Base-by-base conservation (phyloP, 2,329 filamentous ascomycete species). In the Cladosporium halotolerans region DNA sequence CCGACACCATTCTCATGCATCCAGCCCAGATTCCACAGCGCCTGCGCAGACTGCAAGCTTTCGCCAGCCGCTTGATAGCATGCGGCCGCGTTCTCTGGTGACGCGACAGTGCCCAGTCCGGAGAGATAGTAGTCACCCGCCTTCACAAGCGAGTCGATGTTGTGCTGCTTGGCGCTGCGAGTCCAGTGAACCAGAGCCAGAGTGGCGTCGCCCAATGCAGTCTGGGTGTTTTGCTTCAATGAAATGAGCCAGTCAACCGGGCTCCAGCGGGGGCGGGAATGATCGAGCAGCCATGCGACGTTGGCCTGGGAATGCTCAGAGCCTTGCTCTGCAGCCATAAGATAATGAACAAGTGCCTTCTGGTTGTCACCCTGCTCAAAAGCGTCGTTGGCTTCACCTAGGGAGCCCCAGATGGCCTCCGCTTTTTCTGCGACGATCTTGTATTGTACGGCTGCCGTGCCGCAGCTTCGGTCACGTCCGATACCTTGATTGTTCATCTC, bases 1-100 rank as follows among this genome's bases (percentile, higher is more conserved):
- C 91, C 89, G 46, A 97, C 79, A 7, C 93, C 93, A 65, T 97
- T 96, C 72, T 99, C 93, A 66, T 99, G 90, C 92, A 99, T 97
- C 93, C 93, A 99, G 4, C 93, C 95, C 11, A 99, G 77, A 64
- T 99, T 97, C 81, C 90, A 99, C 54, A 96, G 82, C 11, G 95
- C 93, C 71, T 99, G 95, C 2, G 92, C 93, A 62, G 89, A 95
- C 66, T 90, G 86, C 61, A 92, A 84, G 55, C 88, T 90, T 66
- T 99, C 93, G 0, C 91, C 91, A 1, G 93, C 93, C 3, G 89
- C 88, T 50, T 88, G 86, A 64, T 99, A 99, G 73, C 93, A 99
- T 42, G 87, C 84, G 0, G 91, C 90, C 5, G 95, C 95, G 70
- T 96, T 96, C 62, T 91, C 85, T 14, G 87, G 74, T 60, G 95